Conservation (phyloP, 768 basidiomycete species). For the Pilatotrama ljubarskyi region DNA sequence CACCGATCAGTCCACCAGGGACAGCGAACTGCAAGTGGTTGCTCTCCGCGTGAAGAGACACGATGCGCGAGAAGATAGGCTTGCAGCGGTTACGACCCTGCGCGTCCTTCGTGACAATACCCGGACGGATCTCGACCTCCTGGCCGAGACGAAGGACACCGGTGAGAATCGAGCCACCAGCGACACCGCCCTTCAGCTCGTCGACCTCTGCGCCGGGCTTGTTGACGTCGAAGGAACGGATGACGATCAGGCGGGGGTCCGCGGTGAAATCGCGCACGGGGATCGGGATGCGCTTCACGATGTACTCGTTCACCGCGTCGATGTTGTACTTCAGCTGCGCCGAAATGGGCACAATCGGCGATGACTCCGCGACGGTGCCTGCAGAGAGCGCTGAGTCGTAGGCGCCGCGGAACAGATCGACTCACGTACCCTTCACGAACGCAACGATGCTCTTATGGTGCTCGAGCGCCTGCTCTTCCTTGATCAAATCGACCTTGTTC, state of each 20-base stretch:
- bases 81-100: conserved; percentile 88
- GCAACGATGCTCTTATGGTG: conserved; percentile 95
- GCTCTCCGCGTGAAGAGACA: conserved; percentile 92
- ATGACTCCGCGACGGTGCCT: conserved; percentile 97
- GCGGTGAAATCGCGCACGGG: conserved; percentile 92
- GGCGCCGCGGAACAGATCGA: neutral
- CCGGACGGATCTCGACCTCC: conserved; percentile 96
- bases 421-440: conserved; percentile 83
- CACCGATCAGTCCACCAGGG: conserved; percentile 97
- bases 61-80: conserved; percentile 90
- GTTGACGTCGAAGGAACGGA: conserved; percentile 99
- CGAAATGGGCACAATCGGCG: conserved; percentile 98
- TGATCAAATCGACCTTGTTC: conserved; percentile 98
- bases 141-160: conserved; percentile 88
- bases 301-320: conserved; percentile 98
- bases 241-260: conserved; percentile 93
- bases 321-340: conserved; percentile 99
- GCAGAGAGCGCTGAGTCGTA: neutral
- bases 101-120: conserved; percentile 93
- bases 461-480: conserved; percentile 90
- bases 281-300: conserved; percentile 94
- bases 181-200: conserved; percentile 97
- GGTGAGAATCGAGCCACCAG: conserved; percentile 93
- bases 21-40: conserved; percentile 95
- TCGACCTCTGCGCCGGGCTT: conserved; percentile 97